These are phyloP conservation scores for Blumeria graminis DNA, from an alignment of 2,329 filamentous ascomycete species.

Conservation along the genomic window DNA sequence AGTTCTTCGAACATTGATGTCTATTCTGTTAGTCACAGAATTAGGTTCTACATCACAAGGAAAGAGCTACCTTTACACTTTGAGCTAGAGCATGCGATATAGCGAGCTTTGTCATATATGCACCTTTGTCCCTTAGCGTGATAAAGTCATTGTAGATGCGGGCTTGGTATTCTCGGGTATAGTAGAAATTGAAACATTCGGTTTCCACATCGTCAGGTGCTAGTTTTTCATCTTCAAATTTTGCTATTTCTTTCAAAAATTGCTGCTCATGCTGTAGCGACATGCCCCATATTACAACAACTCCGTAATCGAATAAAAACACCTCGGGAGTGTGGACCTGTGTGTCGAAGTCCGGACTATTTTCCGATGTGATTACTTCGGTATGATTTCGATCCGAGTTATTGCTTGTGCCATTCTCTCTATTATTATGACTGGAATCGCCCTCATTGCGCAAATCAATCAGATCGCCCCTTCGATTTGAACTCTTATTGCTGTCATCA, in stretches of 20 bases:
- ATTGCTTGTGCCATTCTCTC: constrained; percentile 18
- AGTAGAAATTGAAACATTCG: constrained; percentile 98
- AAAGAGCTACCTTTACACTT: constrained; percentile 52
- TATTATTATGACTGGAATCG: constrained; percentile 38
- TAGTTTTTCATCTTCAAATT: constrained; percentile 82
- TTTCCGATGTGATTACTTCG: constrained; percentile 9
- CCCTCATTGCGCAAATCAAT: constrained; percentile 30
- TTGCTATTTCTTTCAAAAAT: constrained; percentile 80
- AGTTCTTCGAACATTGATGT: constrained; percentile 92
- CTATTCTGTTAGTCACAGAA: constrained; percentile 17
- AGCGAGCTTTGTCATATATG: constrained; percentile 94
- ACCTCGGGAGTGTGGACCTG: constrained; percentile 80
- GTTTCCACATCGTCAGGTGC: constrained; percentile 75
- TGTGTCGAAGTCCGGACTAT: constrained; percentile 54
- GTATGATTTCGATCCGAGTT: constrained; percentile 3
- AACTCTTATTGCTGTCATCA: constrained; percentile 42
- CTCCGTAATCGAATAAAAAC: constrained; percentile 92
- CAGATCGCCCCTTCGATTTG: constrained; percentile 48
- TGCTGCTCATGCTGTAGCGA: constrained; percentile 65
- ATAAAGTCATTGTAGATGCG: constrained; percentile 99
- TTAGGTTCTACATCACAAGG: neutral
- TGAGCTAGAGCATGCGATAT: constrained; percentile 91
- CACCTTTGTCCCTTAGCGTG: constrained; percentile 72
- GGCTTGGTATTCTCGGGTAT: constrained; percentile 90
- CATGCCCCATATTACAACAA: constrained; percentile 98